Evolutionary conservation across 2,329 filamentous ascomycete species (phyloP), one percentile per base, ranked within the genome.

Genomic region (Botrytis fabae): DNA sequence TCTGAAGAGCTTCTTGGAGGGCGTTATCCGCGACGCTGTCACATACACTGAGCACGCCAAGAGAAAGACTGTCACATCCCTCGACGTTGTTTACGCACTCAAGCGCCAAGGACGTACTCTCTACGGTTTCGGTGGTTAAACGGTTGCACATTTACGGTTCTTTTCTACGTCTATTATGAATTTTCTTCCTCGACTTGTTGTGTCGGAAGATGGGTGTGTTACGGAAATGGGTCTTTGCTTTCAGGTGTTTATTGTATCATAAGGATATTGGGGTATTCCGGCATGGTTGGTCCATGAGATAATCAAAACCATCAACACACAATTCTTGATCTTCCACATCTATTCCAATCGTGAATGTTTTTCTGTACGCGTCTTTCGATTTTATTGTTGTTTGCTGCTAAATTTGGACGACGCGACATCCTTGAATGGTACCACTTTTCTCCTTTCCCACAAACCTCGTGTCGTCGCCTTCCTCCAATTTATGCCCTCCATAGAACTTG

Each of bases 1-100:
- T 81, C 88, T 94, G 81, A 93, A 93, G 89, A 91, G 91, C 84
- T 93, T 93, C 90, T 91, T 94, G 80, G 92, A 93, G 85, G 88
- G 90, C 83, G 91, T 94, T 84, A 93, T 94, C 82, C 87, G 90
- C 76, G 88, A 90, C 78, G 74, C 75, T 60, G 76, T 76, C 57
- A 76, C 75, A 65, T 76, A 76, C 72, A 76, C 77, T 79, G 91
- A 93, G 86, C 91, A 93, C 88, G 90, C 90, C 84, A 93, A 93
- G 90, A 89, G 91, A 85, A 91, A 91, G 88, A 91, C 89, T 46
- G 89, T 91, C 82, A 91, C 88, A 69, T 90, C 88, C 7, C 86
- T 90, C 75, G 88, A 90, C 78, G 89, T 90, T 68, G 88, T 90
- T 82, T 90, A 90, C 80, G 89, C 89, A 63, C 84, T 91, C 77